Base-by-base conservation (phyloP, 768 basidiomycete genomes). In the Cystofilobasidium ferigula region DNA sequence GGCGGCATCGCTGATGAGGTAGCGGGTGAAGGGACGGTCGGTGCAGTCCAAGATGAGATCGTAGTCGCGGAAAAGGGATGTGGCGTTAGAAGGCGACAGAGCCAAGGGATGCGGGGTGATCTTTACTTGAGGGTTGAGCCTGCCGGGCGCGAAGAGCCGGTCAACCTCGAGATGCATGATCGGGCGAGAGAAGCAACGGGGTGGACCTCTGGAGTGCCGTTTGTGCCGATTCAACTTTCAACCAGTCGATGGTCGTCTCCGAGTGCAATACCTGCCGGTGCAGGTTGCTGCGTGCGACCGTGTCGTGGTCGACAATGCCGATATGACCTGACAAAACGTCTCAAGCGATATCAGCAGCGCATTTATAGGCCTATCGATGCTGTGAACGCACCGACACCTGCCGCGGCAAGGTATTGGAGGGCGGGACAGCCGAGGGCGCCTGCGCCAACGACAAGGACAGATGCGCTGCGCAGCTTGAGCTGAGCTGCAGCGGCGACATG, bases 391-490 rank as follows among this genome's bases (percentile, higher is more conserved):
- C 94, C 94, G 66, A 98, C 81, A 30, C 95, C 95, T 18, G 89
- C 87, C 9, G 90, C 89, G 5, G 84, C 89, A 14, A 99, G 83
- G 75, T 98, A 95, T 73, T 95, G 90, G 54, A 99, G 79, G 45
- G 89, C 89, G 56, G 95, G 92, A 75, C 95, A 98, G 14, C 95
- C 95, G 16, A 99, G 80, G 12, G 95, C 95, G 0, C 95, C 95
- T 20, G 93, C 95, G 32, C 95, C 95, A 4, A 97, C 83, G 4
- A 98, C 89, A 20, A 85, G 84, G 1, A 93, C 85, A 2, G 85
- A 84, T 0, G 91, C 83, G 10, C 78, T 72, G 67, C 84, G 84
- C 13, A 99, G 79, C 74, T 85, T 89, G 47, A 91, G 75, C 75
- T 98, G 94, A 24, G 88, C 94, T 93, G 62, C 9, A 2, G n/a